Percentiles rank a stretch among this genome's conserved stretches.
phyloP scores from a whole-genome alignment of 2,329 filamentous ascomycete genomes.

The Aureobasidium subglaciale region DNA sequence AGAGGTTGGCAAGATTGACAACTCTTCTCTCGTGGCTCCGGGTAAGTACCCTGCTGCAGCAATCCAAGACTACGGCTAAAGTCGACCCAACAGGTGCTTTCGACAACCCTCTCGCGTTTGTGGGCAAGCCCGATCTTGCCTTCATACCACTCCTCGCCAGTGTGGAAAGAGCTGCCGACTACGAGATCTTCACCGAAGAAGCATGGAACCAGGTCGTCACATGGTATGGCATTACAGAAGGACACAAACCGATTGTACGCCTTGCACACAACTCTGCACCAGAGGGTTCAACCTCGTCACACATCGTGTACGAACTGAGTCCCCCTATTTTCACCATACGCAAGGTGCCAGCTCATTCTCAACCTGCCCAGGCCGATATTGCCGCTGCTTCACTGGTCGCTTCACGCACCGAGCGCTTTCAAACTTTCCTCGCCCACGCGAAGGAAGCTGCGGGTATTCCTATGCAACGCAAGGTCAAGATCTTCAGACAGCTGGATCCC shows the following conservation, averaged over 20 bases:
- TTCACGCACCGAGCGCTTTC: slow-evolving; percentile 62
- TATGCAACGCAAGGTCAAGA: slow-evolving; percentile 62
- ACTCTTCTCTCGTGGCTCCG: slow-evolving; percentile 64
- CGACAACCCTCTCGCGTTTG: slow-evolving; percentile 19
- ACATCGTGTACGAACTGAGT: slow-evolving; percentile 74
- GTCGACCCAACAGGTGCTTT: slow-evolving; percentile 21
- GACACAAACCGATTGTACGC: slow-evolving; percentile 65
- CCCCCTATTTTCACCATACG: slow-evolving; percentile 81
- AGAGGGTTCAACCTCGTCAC: slow-evolving; percentile 44
- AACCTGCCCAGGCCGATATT: slow-evolving; percentile 14
- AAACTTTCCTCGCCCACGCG: slow-evolving; percentile 67
- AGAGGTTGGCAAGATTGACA: slow-evolving; percentile 75
- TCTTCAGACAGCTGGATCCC: slow-evolving; percentile 58
- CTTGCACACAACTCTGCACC: slow-evolving; percentile 69
- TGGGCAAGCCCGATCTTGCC: slow-evolving; percentile 19
- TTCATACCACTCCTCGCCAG: slow-evolving; percentile 71
- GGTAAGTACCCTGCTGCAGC: slow-evolving; percentile 11
- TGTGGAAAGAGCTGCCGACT: slow-evolving; percentile 57
- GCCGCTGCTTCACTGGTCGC: slow-evolving; percentile 58
- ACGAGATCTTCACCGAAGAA: slow-evolving; percentile 67
- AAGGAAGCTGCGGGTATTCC: slow-evolving; percentile 66
- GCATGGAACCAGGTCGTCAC: slow-evolving; percentile 75
- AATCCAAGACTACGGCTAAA: background rate
- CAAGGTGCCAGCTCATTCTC: slow-evolving; percentile 48
- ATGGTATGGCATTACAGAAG: slow-evolving; percentile 72